Base-by-base conservation (phyloP, 1,284 basidiomycete species). In the Apiotrichum sp. region DNA sequence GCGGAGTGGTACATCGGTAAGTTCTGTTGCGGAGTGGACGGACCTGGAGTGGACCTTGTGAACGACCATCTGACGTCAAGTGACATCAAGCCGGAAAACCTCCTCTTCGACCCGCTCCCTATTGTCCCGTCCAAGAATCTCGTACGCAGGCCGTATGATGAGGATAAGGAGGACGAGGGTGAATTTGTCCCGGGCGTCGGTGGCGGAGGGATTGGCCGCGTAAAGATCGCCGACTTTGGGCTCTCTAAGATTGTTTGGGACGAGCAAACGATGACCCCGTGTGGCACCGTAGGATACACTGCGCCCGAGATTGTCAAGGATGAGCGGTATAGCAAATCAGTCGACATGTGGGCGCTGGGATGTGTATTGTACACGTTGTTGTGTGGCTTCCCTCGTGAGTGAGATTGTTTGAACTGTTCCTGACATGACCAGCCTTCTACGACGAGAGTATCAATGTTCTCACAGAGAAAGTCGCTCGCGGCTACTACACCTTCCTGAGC, bases 271-370 rank as follows among this genome's bases (percentile, higher is more conserved):
- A 96, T 93, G 88, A 99, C 96, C 32, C 96, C 96, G 22, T 99
- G 96, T 70, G 96, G 96, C 35, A 99, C 96, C 1, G 95, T 98
- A 33, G 96, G 96, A 4, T 99, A 99, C 78, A 98, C 96, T 3
- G 96, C 96, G 3, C 96, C 96, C 2, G 96, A 99, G 77, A 99
- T 99, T 62, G 96, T 99, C 69, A 98, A 98, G 78, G 96, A 98
- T 73, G 93, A 99, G 79, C 84, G 95, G 32, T 99, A 99, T 75
- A 91, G 87, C 73, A 98, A 97, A 79, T 91, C 88, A 68, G 96
- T 98, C 55, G 96, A 99, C 75, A 98, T 98, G 96, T 99, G 96
- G 96, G 96, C 96, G 3, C 79, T 98, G 41, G 96, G 96, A 34
- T 99, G 96, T 75, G 96, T 99, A 29, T 81, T 99, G 4, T 99